Evolutionary conservation across 2,329 filamentous ascomycete genomes (phyloP), one percentile per base, ranked within the genome.

Genomic region (Zymoseptoria passerinii): DNA sequence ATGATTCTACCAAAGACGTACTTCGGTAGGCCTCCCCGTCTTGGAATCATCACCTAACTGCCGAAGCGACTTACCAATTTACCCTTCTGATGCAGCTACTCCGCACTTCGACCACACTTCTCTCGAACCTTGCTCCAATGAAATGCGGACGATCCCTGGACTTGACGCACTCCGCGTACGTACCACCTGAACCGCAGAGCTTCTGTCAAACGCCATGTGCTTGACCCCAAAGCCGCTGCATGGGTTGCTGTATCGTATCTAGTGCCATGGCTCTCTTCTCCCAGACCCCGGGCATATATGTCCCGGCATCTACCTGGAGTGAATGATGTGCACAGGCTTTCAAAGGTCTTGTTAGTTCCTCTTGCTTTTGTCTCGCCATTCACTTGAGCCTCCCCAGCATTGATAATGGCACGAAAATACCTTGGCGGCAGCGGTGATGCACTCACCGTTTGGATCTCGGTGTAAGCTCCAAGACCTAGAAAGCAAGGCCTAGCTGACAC

Each of bases 381-480:
- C 35, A n/a, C 1, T 16, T 44, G n/a, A 44, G 13, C 13, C n/a
- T 44, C 13, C 5, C 35, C 16, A 4, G 13, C 29, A n/a, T 23
- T 19, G 16, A 56, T 40, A 23, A 75, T 81, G 76, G 73, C 73
- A 28, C 74, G 75, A 50, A 77, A 75, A 64, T 81, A 80, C 59
- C 74, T 80, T 53, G 79, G 78, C 61, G 78, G 78, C 35, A 79
- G 77, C 49, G 79, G 79, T 29, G 74, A 78, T 59, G 68, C 71
- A 28, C 71, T 81, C n/a, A 81, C 78, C 0, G 71, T 81, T 16
- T 80, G 78, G 78, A 80, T 81, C 49, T 78, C 76, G 4, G 70
- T 81, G 62, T 65, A 18, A 48, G 65, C 48, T 4, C 23, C 5
- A 28, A 18, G 18, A 28, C 27, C 23, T 18, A 27, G 20, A 27